phyloP scores from a whole-genome alignment of 2,329 filamentous ascomycete species.

The Sporothrix curviconia region DNA sequence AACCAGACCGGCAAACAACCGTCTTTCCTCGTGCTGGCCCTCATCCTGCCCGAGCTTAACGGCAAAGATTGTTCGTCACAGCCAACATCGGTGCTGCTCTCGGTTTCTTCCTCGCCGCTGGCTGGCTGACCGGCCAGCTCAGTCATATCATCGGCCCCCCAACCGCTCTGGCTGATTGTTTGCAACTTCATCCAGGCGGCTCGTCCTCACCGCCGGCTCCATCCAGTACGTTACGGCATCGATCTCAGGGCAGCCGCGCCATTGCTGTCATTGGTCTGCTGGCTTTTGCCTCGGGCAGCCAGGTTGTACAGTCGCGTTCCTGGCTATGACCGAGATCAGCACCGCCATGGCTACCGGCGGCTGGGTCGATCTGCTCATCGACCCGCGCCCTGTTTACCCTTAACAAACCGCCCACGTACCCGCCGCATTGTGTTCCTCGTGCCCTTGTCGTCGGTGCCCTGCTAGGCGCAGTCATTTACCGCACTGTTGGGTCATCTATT shows the following conservation, averaged over 20 bases:
- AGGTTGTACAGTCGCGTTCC: slow-evolving; percentile 51
- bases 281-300: slow-evolving; percentile 50
- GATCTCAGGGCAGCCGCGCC: slow-evolving; percentile 30
- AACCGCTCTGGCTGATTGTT: slow-evolving; percentile 45
- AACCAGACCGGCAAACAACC: slow-evolving; percentile 62
- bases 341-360: slow-evolving; percentile 60
- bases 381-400: slow-evolving; percentile 41
- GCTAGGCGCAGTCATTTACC: slow-evolving; percentile 45
- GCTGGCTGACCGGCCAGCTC: slow-evolving; percentile 49
- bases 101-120: slow-evolving; percentile 49
- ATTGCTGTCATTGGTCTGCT: slow-evolving; percentile 44
- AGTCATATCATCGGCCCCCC: slow-evolving; percentile 46
- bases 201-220: slow-evolving; percentile 48
- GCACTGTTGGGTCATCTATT: slow-evolving; percentile 34
- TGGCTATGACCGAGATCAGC: slow-evolving; percentile 54
- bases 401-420: slow-evolving; percentile 44
- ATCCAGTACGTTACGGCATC: slow-evolving; percentile 40
- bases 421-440: slow-evolving; percentile 44
- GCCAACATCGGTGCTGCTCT: slow-evolving; percentile 50
- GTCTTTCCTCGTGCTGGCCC: slow-evolving; percentile 50
- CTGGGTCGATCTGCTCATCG: slow-evolving; percentile 54
- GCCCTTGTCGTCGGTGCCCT: slow-evolving; percentile 43
- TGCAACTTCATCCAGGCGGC: slow-evolving; percentile 49
- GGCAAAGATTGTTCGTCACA: slow-evolving; percentile 44
- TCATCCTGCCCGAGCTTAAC: slow-evolving; percentile 42